Evolutionary conservation across 345 rosid genomes (phyloP), one percentile per base, ranked within the genome.

Genomic region (Pistacia vera): DNA sequence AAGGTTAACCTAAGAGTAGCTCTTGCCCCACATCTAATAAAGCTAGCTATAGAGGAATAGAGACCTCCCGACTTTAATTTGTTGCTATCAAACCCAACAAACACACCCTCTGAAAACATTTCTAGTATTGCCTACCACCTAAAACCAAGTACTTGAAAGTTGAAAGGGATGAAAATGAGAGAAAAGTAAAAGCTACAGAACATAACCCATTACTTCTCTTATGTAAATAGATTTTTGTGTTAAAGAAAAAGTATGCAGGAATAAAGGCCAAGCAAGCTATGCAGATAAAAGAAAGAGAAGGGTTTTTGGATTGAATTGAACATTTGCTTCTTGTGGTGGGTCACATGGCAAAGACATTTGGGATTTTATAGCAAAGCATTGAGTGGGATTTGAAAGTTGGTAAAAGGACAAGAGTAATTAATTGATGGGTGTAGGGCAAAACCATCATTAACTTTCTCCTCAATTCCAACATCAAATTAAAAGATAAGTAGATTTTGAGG

Each of bases 181-280:
- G 36, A 5, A 17, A 14, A 13, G 18, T 30, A 63, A 38, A 35
- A 16, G 22, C 10, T 0, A 38, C 41, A 38, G 7, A 38, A 38
- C 41, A 38, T 38, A 4, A 41, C 46, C 46, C 46, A 11, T 3
- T 10, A 11, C 30, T 1, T 17, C 10, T 14, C 62, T 18, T 11
- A 22, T 20, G 12, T 18, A 57, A 1, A 41, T 59, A 20, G 63
- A 59, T 9, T 35, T 22, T 0, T 20, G 12, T 52, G 74, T 56
- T 74, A 28, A 48, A 33, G 36, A 16, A 75, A 70, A 79, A 58
- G 68, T 28, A 36, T 64, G 59, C 59, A 20, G 18, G 22, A 18
- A 79, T 3, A 41, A 11, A 36, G 33, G 33, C 33, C 2, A 30
- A 30, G 33, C 33, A 30, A 30, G 33, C 0, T 30, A 30, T 30